phyloP scores from a whole-genome alignment of 2,329 filamentous ascomycete species.

The Myriosclerotinia duriaeana region DNA sequence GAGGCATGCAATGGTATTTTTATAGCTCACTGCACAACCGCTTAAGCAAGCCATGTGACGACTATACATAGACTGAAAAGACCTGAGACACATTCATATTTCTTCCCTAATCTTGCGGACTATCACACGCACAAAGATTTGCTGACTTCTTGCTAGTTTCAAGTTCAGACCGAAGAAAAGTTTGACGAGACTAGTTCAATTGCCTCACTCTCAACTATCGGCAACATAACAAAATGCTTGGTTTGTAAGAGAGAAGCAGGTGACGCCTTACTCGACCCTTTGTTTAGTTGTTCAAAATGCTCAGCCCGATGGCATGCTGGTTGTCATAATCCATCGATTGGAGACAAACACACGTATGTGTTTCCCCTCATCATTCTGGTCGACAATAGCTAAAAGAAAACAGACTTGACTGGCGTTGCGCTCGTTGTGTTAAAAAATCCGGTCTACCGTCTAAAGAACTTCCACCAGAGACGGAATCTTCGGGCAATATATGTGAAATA shows the following conservation, averaged over 20 bases:
- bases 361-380: not conserved
- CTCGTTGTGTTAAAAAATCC: slow-evolving; percentile 18
- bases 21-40: slow-evolving; percentile 37
- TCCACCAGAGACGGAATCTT: not conserved
- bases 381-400: slow-evolving; percentile 6
- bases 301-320: slow-evolving; percentile 29
- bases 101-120: not conserved
- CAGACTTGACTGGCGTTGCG: slow-evolving; percentile 17
- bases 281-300: slow-evolving; percentile 32
- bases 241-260: slow-evolving; percentile 28
- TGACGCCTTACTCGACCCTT: slow-evolving; percentile 23
- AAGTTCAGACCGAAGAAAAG: slow-evolving; percentile 22
- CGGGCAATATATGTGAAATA: slow-evolving; percentile 7
- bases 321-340: slow-evolving; percentile 27
- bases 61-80: slow-evolving; percentile 66
- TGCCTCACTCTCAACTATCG: slow-evolving; percentile 18
- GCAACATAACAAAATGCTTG: slow-evolving; percentile 28
- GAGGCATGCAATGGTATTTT: slow-evolving; percentile 27
- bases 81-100: slow-evolving; percentile 58
- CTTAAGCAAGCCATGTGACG: slow-evolving; percentile 43
- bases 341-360: slow-evolving; percentile 6
- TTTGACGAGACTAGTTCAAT: slow-evolving; percentile 29
- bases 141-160: slow-evolving; percentile 28
- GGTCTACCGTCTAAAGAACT: not conserved
- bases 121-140: not conserved